Evolutionary conservation across 768 basidiomycete genomes (phyloP).

Genomic region (Agaricus blazei): DNA sequence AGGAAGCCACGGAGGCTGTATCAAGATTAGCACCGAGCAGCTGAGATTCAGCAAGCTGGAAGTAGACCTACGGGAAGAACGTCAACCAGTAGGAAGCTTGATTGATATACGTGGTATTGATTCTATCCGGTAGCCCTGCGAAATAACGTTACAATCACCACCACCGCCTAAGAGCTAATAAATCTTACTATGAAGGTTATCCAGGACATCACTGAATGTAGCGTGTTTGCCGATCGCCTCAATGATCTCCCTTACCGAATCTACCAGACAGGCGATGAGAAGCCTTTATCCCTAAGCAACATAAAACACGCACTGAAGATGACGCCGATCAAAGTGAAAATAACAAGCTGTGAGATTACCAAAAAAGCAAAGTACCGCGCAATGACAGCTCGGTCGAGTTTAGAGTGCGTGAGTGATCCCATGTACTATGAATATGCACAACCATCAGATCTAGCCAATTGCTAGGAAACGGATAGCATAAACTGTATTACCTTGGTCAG

Average conservation of each 20-base stretch:
- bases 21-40: not conserved
- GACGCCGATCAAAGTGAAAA: slow-evolving; percentile 92
- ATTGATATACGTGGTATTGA: slow-evolving; percentile 86
- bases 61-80: slow-evolving; percentile 76
- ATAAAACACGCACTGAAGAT: slow-evolving; percentile 61
- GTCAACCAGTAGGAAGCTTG: slow-evolving; percentile 93
- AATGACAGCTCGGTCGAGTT: slow-evolving; percentile 85
- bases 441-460: slow-evolving; percentile 35
- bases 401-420: slow-evolving; percentile 65
- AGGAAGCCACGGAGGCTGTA: slow-evolving; percentile 88
- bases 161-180: not conserved
- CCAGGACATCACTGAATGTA: slow-evolving; percentile 41
- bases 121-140: slow-evolving; percentile 59
- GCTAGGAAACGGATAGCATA: slow-evolving; percentile 10
- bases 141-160: not conserved
- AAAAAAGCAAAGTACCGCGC: slow-evolving; percentile 93
- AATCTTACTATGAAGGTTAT: slow-evolving; percentile 40
- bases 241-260: slow-evolving; percentile 40
- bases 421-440: slow-evolving; percentile 55
- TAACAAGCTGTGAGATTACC: slow-evolving; percentile 87
- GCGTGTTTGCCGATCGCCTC: slow-evolving; percentile 35
- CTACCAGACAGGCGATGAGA: slow-evolving; percentile 16
- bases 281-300: slow-evolving; percentile 1
- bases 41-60: not conserved
- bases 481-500: slow-evolving; percentile 53